Evolutionary conservation across 805 yeast species (phyloP).

Genomic region (Teunomyces aglyptinius): DNA sequence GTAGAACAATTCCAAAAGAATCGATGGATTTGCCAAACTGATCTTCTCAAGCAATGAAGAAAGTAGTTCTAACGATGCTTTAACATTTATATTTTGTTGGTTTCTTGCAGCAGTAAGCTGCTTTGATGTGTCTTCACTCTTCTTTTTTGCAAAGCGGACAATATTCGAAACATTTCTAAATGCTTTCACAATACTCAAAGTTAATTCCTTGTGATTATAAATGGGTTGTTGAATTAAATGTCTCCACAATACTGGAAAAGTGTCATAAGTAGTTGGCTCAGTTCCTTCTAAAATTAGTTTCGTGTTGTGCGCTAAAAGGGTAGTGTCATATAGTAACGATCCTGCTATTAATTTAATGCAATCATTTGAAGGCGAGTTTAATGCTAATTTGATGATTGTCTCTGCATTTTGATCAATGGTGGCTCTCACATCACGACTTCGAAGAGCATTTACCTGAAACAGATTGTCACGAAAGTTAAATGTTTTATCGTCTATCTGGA

Average conservation of each 20-base stretch:
- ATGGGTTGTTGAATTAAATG: constrained; percentile 14
- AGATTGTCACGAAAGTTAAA: constrained; percentile 18
- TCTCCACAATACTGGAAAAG: constrained; percentile 33
- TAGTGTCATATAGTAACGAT: constrained; percentile 19
- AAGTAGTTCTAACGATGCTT: constrained; percentile 18
- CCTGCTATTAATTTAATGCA: constrained; percentile 11
- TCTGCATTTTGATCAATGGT: constrained; percentile 46
- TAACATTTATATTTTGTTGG: constrained; percentile 32
- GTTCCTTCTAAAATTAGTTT: constrained; percentile 15
- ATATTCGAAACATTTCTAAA: constrained; percentile 18
- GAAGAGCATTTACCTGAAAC: constrained; percentile 36
- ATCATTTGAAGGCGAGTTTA: constrained; percentile 5
- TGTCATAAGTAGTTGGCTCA: constrained; percentile 30
- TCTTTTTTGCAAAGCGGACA: constrained; percentile 23
- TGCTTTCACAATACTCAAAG: constrained; percentile 9
- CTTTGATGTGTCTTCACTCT: constrained; percentile 16
- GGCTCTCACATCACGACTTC: constrained; percentile 47
- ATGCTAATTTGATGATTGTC: constrained; percentile 22
- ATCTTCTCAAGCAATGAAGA: constrained; percentile 29
- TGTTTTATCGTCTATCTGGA: constrained; percentile 14
- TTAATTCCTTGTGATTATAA: constrained; percentile 12
- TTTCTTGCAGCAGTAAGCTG: constrained; percentile 22
- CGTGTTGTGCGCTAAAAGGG: constrained; percentile 25
- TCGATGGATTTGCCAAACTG: constrained; percentile 28
- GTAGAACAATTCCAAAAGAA: constrained; percentile 20